These are phyloP conservation scores for Mycena albidolilacea DNA, from an alignment of 768 basidiomycete species.

Conservation along the genomic window DNA sequence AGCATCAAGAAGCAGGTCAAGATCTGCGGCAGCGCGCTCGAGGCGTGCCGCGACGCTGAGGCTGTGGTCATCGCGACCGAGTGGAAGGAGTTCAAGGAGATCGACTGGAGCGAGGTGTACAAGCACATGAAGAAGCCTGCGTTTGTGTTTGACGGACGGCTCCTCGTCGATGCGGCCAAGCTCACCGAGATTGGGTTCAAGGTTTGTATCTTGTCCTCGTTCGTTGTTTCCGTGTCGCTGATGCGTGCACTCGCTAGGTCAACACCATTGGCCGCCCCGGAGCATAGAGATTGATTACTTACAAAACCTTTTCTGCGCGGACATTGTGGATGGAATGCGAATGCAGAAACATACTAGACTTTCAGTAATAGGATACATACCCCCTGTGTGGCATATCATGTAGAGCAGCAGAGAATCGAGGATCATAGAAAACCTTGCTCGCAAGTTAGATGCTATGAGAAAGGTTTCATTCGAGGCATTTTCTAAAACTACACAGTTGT, in stretches of 20 bases:
- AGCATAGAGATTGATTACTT: background rate
- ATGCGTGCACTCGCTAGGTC: constrained; percentile 54
- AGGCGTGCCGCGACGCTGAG: constrained; percentile 91
- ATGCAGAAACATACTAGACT: constrained; percentile 5
- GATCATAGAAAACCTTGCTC: too few species aligned
- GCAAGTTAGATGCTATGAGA: background rate
- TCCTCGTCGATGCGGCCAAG: constrained; percentile 87
- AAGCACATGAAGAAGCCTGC: constrained; percentile 96
- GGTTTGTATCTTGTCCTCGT: constrained; percentile 55
- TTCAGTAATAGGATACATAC: background rate
- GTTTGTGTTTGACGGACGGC: constrained; percentile 94
- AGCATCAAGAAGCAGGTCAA: constrained; percentile 89
- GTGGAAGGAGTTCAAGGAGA: constrained; percentile 96
- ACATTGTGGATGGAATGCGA: constrained; percentile 13
- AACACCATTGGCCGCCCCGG: constrained; percentile 69
- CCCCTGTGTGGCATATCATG: background rate
- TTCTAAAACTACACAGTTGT: constrained; percentile 23
- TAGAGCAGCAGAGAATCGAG: background rate
- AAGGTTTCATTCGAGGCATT: background rate
- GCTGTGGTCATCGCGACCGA: constrained; percentile 97
- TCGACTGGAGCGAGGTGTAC: constrained; percentile 93
- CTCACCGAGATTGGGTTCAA: constrained; percentile 93
- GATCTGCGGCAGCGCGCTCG: constrained; percentile 82
- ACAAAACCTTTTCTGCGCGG: constrained; percentile 2
- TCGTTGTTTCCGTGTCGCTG: background rate